Percentiles rank a stretch among this genome's conserved stretches.
phyloP scores from a whole-genome alignment of 306 rosid species.

The Quercus rubra region DNA sequence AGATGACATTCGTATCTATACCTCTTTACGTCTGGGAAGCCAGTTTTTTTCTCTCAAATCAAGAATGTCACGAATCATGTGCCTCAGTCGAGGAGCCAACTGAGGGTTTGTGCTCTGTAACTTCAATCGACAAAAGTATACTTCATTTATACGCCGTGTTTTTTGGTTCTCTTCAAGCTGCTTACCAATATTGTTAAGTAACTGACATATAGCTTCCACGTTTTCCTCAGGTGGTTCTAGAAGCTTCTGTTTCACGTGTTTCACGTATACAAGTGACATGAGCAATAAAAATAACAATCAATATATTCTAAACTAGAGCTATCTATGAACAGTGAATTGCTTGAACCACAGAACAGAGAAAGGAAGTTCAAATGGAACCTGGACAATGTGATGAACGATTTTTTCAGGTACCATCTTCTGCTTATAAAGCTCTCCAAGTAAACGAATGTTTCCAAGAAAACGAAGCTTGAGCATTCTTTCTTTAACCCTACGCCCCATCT shows the following conservation, averaged over 20 bases:
- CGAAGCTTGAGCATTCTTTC: conserved; percentile 77
- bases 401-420: conserved; percentile 91
- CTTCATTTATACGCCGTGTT: conserved; percentile 59
- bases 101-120: conserved; percentile 61
- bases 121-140: conserved; percentile 68
- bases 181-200: conserved; percentile 81
- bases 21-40: conserved; percentile 97
- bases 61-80: conserved; percentile 64
- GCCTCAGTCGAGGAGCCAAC: conserved; percentile 73
- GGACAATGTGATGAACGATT: conserved; percentile 90
- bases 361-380: conserved; percentile 40
- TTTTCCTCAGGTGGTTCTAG: conserved; percentile 80
- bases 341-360: not conserved
- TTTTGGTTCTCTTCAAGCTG: conserved; percentile 69
- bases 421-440: conserved; percentile 93
- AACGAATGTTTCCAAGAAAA: conserved; percentile 84
- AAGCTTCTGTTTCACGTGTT: conserved; percentile 73
- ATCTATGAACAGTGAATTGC: too few relatives aligned
- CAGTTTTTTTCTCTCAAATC: conserved; percentile 37
- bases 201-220: conserved; percentile 94
- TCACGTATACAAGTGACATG: conserved; percentile 19
- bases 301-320: not conserved
- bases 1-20: conserved; percentile 10
- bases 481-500: conserved; percentile 71
- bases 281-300: conserved; percentile 10